phyloP scores from a whole-genome alignment of 768 basidiomycete genomes.

The Boletellus ananas region DNA sequence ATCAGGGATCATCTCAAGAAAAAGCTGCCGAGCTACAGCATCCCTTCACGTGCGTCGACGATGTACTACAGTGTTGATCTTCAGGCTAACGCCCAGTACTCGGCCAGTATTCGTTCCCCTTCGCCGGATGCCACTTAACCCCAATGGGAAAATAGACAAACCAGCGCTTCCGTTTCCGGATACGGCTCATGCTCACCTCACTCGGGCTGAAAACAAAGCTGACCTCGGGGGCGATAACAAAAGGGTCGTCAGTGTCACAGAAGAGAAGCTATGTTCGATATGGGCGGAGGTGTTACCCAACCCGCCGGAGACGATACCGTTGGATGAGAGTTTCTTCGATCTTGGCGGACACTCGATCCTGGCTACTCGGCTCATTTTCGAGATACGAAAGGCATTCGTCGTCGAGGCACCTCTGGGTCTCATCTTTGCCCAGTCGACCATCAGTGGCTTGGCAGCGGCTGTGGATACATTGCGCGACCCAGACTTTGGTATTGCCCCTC shows the following conservation, averaged over 20 bases:
- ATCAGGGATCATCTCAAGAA: conserved; percentile 95
- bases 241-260: conserved; percentile 58
- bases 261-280: conserved; percentile 76
- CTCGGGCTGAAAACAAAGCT: conserved; percentile 39
- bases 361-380: conserved; percentile 94
- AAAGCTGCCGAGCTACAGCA: conserved; percentile 91
- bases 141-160: conserved; percentile 99
- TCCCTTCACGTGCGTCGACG: conserved; percentile 72
- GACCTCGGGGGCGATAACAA: conserved; percentile 27
- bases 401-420: conserved; percentile 88
- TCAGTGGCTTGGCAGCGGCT: conserved; percentile 68
- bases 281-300: conserved; percentile 82
- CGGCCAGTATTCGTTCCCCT: conserved; percentile 87
- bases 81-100: conserved; percentile 3
- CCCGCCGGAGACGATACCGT: conserved; percentile 69
- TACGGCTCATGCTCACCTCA: conserved; percentile 60
- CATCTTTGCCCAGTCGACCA: conserved; percentile 88
- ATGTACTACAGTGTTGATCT: background rate
- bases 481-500: conserved; percentile 69
- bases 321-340: conserved; percentile 97
- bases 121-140: conserved; percentile 93
- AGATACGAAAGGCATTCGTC: conserved; percentile 89
- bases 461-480: conserved; percentile 72
- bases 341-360: conserved; percentile 98
- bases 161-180: conserved; percentile 98